These are phyloP conservation scores for Beauveria caledonica DNA, from an alignment of 2,329 filamentous ascomycete genomes.

Conservation along the genomic window DNA sequence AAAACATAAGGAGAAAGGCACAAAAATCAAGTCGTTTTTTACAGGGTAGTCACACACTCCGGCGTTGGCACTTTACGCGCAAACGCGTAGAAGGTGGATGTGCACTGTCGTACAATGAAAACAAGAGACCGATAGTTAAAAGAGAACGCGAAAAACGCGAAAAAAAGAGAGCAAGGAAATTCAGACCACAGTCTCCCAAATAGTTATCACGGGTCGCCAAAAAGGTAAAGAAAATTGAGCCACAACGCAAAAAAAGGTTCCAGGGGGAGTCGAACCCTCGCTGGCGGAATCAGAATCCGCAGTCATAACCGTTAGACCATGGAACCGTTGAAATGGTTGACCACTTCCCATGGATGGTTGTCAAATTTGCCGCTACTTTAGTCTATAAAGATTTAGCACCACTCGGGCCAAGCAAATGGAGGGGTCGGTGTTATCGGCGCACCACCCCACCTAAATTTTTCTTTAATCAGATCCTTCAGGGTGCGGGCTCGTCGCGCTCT, in stretches of 20 bases:
- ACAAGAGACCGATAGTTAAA: background rate
- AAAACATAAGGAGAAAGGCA: background rate
- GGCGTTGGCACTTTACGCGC: background rate
- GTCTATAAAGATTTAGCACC: background rate
- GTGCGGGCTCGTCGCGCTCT: slow-evolving; percentile 3
- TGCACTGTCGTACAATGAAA: too few species aligned
- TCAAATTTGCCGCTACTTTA: background rate
- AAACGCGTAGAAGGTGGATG: background rate
- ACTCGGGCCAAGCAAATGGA: background rate
- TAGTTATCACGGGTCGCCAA: too few species aligned
- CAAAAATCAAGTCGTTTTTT: background rate
- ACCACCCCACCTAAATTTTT: slow-evolving; percentile 16
- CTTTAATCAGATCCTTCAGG: slow-evolving; percentile 10
- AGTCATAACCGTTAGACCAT: slow-evolving; percentile 31
- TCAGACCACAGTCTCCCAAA: too few species aligned
- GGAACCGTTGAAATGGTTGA: slow-evolving; percentile 22
- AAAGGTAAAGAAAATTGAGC: too few species aligned
- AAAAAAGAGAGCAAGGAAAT: background rate
- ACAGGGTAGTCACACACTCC: background rate
- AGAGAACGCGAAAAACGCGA: background rate
- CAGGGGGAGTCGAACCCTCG: slow-evolving; percentile 29
- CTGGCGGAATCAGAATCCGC: slow-evolving; percentile 31
- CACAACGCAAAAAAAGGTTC: slow-evolving; percentile 18
- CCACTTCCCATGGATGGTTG: slow-evolving; percentile 19
- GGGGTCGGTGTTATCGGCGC: slow-evolving; percentile 15